phyloP scores from a whole-genome alignment of 345 rosid genomes.

The Lagerstroemia speciosa region DNA sequence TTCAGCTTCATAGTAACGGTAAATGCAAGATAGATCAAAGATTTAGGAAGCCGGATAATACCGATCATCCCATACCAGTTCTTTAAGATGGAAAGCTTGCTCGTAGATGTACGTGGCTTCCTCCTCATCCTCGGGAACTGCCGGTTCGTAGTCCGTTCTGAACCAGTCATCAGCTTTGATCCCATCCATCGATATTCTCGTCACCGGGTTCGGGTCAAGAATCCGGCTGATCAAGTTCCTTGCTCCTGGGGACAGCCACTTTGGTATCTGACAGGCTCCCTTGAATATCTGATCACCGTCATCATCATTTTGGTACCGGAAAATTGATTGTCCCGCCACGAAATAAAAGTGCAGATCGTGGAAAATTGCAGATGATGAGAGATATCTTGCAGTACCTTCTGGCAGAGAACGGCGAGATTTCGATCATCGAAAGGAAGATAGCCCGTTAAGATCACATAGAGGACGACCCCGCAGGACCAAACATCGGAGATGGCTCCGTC shows the following conservation, averaged over 20 bases:
- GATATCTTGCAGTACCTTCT: conserved; percentile 45
- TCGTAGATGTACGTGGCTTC: conserved; percentile 44
- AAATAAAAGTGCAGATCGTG: background rate
- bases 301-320: background rate
- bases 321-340: background rate
- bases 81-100: conserved; percentile 46
- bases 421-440: conserved; percentile 93
- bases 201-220: conserved; percentile 73
- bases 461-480: conserved; percentile 93
- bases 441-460: conserved; percentile 76
- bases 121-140: conserved; percentile 57
- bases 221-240: conserved; percentile 59
- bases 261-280: conserved; percentile 75
- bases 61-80: conserved; percentile 28
- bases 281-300: conserved; percentile 82
- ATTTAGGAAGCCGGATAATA: background rate
- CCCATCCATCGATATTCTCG: conserved; percentile 50
- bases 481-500: conserved; percentile 83
- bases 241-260: conserved; percentile 77
- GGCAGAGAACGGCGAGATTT: conserved; percentile 85
- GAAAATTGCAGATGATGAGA: background rate
- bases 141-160: conserved; percentile 49
- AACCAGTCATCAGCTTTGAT: conserved; percentile 80
- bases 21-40: background rate
- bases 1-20: background rate